A percentile compares a stretch with the other conserved stretches of the same genome.
These are phyloP conservation scores for Achlya hypogyna DNA, from an alignment of 352 stramenopile genomes.

Conservation along the genomic window DNA sequence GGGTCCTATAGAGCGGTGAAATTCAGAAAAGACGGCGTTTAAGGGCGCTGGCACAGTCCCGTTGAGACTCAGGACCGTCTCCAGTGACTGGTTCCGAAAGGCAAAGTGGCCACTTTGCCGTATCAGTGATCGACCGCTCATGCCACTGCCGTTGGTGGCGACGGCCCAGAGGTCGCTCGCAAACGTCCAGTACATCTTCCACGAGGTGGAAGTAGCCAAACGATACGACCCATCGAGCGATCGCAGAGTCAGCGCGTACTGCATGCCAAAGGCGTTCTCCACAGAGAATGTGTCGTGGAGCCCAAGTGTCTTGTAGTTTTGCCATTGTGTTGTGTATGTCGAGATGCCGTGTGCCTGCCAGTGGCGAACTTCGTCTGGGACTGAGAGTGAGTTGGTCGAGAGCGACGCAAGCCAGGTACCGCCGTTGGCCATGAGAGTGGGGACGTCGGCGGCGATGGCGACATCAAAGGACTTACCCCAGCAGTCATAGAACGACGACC, in stretches of 20 bases:
- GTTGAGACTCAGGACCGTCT: background rate
- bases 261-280: slow-evolving; percentile 5
- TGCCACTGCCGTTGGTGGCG: background rate
- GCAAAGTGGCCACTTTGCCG: background rate
- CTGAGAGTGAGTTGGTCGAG: background rate
- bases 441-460: background rate
- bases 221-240: background rate
- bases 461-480: background rate
- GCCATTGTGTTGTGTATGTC: slow-evolving; percentile 4
- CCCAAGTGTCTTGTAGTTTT: slow-evolving; percentile 18
- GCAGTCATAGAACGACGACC: background rate
- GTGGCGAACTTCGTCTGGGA: background rate
- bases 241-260: slow-evolving; percentile 8
- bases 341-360: background rate
- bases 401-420: background rate
- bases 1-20: background rate
- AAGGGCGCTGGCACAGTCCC: background rate
- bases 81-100: background rate
- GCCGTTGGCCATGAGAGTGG: background rate
- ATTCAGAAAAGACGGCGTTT: background rate
- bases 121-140: background rate
- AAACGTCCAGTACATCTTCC: slow-evolving; percentile 19
- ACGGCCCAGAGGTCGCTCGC: slow-evolving; percentile 15
- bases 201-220: background rate
- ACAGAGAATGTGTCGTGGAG: slow-evolving; percentile 11